phyloP scores from a whole-genome alignment of 2,329 filamentous ascomycete species.

The Aureobasidium mangrovei region DNA sequence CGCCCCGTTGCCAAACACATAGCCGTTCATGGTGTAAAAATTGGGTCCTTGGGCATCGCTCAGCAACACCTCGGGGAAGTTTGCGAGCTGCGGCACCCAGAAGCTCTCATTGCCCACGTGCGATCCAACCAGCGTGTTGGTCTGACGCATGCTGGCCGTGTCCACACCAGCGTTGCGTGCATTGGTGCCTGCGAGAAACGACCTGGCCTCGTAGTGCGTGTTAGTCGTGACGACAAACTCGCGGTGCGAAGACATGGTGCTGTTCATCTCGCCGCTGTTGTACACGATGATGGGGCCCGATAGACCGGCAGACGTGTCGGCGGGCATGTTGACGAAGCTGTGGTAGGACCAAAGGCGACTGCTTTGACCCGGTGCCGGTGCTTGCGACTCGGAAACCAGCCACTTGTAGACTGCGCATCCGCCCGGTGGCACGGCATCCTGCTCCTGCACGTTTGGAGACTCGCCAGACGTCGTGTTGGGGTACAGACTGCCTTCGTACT shows the following conservation, averaged over 20 bases:
- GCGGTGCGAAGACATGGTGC: slow-evolving; percentile 21
- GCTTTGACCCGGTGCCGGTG: background rate
- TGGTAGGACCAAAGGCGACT: slow-evolving; percentile 19
- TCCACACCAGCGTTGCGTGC: slow-evolving; percentile 1
- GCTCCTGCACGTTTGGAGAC: slow-evolving; percentile 14
- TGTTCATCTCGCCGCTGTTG: slow-evolving; percentile 20
- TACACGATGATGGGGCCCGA: slow-evolving; percentile 24
- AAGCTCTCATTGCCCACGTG: slow-evolving; percentile 17
- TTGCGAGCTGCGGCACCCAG: slow-evolving; percentile 21
- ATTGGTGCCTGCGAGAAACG: slow-evolving; percentile 21
- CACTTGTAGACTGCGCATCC: slow-evolving; percentile 24
- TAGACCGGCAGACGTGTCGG: slow-evolving; percentile 22
- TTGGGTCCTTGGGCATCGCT: slow-evolving; percentile 15
- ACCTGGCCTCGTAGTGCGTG: slow-evolving; percentile 21
- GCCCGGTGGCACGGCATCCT: slow-evolving; percentile 21
- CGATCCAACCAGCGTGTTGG: slow-evolving; percentile 10
- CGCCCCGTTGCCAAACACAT: slow-evolving; percentile 24
- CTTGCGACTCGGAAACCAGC: slow-evolving; percentile 18
- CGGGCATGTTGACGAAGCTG: slow-evolving; percentile 22
- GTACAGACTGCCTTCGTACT: slow-evolving; percentile 21
- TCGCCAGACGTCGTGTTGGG: slow-evolving; percentile 18
- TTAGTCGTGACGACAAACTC: slow-evolving; percentile 23
- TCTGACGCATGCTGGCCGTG: background rate
- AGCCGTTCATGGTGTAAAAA: slow-evolving; percentile 24
- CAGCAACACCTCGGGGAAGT: slow-evolving; percentile 17